phyloP scores from a whole-genome alignment of 1,284 basidiomycete species.

The Peniophora sp. region DNA sequence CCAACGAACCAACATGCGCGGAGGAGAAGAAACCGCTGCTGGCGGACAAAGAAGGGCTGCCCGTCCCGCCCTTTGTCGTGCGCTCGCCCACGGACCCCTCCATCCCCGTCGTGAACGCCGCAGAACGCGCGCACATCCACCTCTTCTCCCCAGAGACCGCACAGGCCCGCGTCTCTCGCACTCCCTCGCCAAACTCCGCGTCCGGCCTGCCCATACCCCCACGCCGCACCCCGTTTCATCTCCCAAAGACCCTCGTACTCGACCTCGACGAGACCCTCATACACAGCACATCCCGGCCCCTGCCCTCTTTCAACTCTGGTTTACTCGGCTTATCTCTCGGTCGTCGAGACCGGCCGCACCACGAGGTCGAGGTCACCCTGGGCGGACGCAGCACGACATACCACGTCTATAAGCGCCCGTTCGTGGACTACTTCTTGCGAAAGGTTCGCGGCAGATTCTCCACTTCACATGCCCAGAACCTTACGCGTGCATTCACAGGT shows the following conservation, averaged over 20 bases:
- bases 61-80: constrained; percentile 8
- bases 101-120: constrained; percentile 1
- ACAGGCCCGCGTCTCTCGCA: constrained; percentile 12
- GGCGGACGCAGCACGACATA: constrained; percentile 88
- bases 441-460: constrained; percentile 53
- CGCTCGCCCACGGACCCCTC: constrained; percentile 8
- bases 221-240: constrained; percentile 64
- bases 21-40: constrained; percentile 11
- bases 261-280: constrained; percentile 98
- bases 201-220: constrained; percentile 39
- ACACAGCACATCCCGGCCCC: constrained; percentile 87
- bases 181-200: constrained; percentile 16
- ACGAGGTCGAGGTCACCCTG: constrained; percentile 94
- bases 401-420: constrained; percentile 98
- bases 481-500: constrained; percentile 49
- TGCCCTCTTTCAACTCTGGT: constrained; percentile 41
- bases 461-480: constrained; percentile 3
- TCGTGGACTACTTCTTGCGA: constrained; percentile 91
- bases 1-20: constrained; percentile 14
- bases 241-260: constrained; percentile 88
- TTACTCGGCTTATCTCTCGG: constrained; percentile 51
- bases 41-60: constrained; percentile 27
- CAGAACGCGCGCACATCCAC: background rate
- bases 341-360: constrained; percentile 66
- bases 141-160: background rate